Evolutionary conservation across 169 alveolate genomes (phyloP).

Genomic region (Cryptosporidium meleagridis): DNA sequence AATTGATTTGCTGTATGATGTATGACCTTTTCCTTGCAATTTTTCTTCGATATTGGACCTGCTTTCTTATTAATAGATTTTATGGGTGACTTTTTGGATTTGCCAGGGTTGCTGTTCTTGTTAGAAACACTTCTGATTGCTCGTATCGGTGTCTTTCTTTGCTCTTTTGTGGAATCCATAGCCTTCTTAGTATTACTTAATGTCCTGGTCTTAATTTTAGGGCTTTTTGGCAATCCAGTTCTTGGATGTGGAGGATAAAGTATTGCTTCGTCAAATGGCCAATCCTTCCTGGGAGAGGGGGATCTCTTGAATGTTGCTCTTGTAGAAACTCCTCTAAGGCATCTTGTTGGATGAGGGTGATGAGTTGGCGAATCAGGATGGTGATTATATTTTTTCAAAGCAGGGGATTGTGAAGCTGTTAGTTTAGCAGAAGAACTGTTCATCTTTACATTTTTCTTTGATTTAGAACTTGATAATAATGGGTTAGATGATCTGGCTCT

Average conservation of each 20-base stretch:
- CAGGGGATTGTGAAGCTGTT: not conserved
- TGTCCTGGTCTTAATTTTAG: not conserved
- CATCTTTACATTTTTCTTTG: not conserved
- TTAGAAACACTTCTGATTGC: not conserved
- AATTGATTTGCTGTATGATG: not conserved
- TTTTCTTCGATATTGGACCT: not conserved
- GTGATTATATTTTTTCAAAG: not conserved
- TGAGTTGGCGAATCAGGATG: slow-evolving; percentile 17
- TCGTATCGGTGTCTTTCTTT: not conserved
- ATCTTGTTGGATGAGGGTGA: slow-evolving; percentile 60
- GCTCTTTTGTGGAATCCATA: not conserved
- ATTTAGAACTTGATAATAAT: not conserved
- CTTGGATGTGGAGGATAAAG: slow-evolving; percentile 62
- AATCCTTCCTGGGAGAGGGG: slow-evolving; percentile 64
- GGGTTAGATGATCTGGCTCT: not conserved
- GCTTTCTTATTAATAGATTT: not conserved
- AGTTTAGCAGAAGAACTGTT: not conserved
- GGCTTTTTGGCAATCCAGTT: slow-evolving; percentile 14
- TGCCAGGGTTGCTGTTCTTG: not conserved
- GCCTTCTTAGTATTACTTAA: not conserved
- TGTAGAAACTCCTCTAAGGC: slow-evolving; percentile 72
- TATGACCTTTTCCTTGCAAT: not conserved
- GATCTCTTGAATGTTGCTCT: slow-evolving; percentile 62
- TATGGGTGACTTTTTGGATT: not conserved
- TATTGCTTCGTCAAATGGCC: slow-evolving; percentile 69